phyloP scores from a whole-genome alignment of 225 moss, liverwort and hornwort species.

The Takakia lepidozioides region DNA sequence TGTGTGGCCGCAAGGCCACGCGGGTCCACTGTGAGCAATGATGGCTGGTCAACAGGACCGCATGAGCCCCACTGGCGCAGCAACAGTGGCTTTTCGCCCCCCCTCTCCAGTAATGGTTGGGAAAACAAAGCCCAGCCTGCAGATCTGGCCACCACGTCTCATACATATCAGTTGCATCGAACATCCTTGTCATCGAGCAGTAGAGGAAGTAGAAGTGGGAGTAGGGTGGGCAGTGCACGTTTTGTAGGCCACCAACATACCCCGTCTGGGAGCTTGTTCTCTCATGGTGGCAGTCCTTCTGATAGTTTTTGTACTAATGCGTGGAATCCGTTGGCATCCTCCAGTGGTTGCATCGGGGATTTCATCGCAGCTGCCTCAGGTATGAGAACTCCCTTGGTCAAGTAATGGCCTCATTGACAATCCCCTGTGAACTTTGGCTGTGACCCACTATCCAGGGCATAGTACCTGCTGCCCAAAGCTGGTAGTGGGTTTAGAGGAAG shows the following conservation, averaged over 20 bases:
- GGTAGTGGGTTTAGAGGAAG: too few species aligned
- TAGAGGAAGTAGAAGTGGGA: conserved; percentile 57
- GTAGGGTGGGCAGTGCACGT: conserved; percentile 43
- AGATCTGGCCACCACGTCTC: conserved; percentile 31
- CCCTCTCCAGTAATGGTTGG: conserved; percentile 23
- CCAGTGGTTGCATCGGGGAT: conserved; percentile 45
- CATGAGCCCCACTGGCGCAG: conserved; percentile 32
- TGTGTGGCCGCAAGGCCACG: conserved; percentile 56
- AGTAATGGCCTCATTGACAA: too few species aligned
- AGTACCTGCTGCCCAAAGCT: too few species aligned
- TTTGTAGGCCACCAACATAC: conserved; percentile 34
- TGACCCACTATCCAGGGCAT: too few species aligned
- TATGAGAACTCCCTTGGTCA: conserved; percentile 8
- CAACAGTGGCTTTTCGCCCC: conserved; percentile 27
- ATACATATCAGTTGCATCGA: conserved; percentile 37
- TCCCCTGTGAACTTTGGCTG: too few species aligned
- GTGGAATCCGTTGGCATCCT: conserved; percentile 51
- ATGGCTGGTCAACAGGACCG: conserved; percentile 27
- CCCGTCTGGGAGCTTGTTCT: conserved; percentile 42
- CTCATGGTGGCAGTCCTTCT: conserved; percentile 41
- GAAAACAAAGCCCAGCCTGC: conserved; percentile 33
- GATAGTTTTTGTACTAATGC: conserved; percentile 38
- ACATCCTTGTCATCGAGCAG: conserved; percentile 46
- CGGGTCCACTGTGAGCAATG: conserved; percentile 20
- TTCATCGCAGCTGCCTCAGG: conserved; percentile 47